Percentiles rank a stretch among this genome's conserved stretches.
These are phyloP conservation scores for Cryphonectria naterciae DNA, from an alignment of 2,329 filamentous ascomycete species.

Conservation along the genomic window DNA sequence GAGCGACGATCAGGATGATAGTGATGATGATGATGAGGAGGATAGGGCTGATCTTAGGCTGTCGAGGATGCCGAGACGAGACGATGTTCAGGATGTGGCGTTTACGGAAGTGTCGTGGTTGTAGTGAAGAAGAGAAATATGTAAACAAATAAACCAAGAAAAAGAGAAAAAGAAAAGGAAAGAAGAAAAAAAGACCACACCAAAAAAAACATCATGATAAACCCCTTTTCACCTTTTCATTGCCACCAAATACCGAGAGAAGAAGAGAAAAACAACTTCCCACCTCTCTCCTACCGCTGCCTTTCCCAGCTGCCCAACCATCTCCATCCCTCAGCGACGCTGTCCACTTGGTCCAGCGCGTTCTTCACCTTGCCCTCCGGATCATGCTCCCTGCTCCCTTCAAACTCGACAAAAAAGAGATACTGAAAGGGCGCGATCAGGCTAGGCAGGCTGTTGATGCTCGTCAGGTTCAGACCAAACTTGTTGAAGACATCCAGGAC, in stretches of 20 bases:
- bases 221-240: background rate
- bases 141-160: background rate
- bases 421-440: constrained; percentile 81
- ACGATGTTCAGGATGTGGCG: background rate
- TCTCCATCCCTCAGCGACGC: constrained; percentile 64
- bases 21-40: background rate
- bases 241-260: too few species aligned
- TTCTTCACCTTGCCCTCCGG: constrained; percentile 60
- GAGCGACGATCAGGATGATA: background rate
- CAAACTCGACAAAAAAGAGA: constrained; percentile 92
- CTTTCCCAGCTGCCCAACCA: constrained; percentile 72
- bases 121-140: constrained; percentile 2
- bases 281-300: constrained; percentile 29
- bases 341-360: constrained; percentile 62
- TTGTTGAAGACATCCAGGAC: constrained; percentile 78
- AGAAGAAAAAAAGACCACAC: background rate
- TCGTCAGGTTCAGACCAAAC: constrained; percentile 79
- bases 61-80: background rate
- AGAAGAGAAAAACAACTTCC: too few species aligned
- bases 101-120: constrained; percentile 6
- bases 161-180: too few species aligned
- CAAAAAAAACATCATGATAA: background rate
- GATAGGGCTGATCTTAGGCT: background rate
- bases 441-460: constrained; percentile 85
- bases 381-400: constrained; percentile 61